A percentile compares a stretch with the other conserved stretches of the same genome.
These are phyloP conservation scores for Diutina rugosa DNA, from an alignment of 1,139 yeast genomes.

Conservation along the genomic window DNA sequence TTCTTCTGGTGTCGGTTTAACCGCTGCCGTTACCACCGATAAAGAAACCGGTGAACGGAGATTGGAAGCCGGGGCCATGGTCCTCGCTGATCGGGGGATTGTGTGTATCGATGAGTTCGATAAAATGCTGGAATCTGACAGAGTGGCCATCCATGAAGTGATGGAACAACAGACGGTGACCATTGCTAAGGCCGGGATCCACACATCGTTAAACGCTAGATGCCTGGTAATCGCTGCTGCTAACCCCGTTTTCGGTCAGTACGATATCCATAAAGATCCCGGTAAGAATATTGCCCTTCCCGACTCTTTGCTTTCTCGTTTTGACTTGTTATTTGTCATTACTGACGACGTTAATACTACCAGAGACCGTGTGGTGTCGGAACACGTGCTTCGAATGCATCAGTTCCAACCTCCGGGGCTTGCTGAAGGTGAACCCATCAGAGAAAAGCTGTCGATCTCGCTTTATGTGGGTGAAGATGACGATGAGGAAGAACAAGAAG, in stretches of 20 bases:
- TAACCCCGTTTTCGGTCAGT: constrained; percentile 94
- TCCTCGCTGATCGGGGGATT: constrained; percentile 90
- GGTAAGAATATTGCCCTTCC: constrained; percentile 95
- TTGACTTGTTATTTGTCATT: constrained; percentile 87
- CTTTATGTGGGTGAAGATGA: constrained; percentile 70
- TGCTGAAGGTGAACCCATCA: constrained; percentile 87
- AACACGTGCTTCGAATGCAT: constrained; percentile 92
- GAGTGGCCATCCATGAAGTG: constrained; percentile 98
- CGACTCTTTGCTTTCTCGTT: constrained; percentile 92
- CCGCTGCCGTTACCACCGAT: constrained; percentile 97
- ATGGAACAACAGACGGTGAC: constrained; percentile 99
- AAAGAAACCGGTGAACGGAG: constrained; percentile 95
- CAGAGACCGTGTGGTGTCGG: constrained; percentile 79
- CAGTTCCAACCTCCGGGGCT: constrained; percentile 81
- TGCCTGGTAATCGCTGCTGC: constrained; percentile 98
- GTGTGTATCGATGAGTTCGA: constrained; percentile 98
- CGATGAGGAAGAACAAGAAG: constrained; percentile 26
- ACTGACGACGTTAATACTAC: constrained; percentile 88
- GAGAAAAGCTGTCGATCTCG: constrained; percentile 60
- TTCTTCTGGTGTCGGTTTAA: constrained; percentile 97
- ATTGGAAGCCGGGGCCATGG: constrained; percentile 99
- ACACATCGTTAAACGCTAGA: constrained; percentile 90
- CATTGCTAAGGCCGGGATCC: constrained; percentile 97
- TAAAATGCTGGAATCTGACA: constrained; percentile 91
- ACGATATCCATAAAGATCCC: constrained; percentile 92